phyloP scores from a whole-genome alignment of 2,329 filamentous ascomycete species.

The Orbilia javanica region DNA sequence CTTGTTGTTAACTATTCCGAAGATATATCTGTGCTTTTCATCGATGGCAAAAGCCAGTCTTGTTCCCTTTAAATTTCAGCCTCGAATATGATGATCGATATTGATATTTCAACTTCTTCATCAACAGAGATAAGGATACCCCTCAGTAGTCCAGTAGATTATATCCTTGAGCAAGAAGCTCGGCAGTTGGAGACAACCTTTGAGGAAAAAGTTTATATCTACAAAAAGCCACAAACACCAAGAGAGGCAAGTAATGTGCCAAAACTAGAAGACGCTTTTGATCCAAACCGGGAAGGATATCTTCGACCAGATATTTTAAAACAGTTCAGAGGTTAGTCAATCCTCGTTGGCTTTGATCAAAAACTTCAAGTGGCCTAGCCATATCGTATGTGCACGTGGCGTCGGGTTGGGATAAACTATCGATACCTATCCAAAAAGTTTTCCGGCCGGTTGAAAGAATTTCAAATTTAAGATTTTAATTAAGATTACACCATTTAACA shows the following conservation, averaged over 20 bases:
- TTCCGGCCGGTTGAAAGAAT: too few relatives aligned
- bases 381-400: too few relatives aligned
- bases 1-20: too few relatives aligned
- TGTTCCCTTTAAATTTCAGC: not conserved
- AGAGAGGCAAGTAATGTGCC: not conserved
- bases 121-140: not conserved
- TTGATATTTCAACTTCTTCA: not conserved
- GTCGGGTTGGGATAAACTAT: too few relatives aligned
- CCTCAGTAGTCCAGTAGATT: not conserved
- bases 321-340: conserved; percentile 13
- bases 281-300: not conserved
- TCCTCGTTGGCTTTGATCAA: too few relatives aligned
- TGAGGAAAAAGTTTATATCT: conserved; percentile 6
- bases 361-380: too few relatives aligned
- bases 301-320: not conserved
- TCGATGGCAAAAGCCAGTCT: too few relatives aligned
- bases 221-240: conserved; percentile 6
- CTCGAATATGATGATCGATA: not conserved
- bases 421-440: too few relatives aligned
- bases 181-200: not conserved
- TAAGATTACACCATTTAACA: too few relatives aligned
- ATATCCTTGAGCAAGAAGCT: not conserved
- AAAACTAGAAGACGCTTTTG: not conserved
- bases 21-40: too few relatives aligned
- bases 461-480: too few relatives aligned